Evolutionary conservation across 106 monocot species (phyloP), one percentile per base, ranked within the genome.

Genomic region (Phalaenopsis aphrodite): DNA sequence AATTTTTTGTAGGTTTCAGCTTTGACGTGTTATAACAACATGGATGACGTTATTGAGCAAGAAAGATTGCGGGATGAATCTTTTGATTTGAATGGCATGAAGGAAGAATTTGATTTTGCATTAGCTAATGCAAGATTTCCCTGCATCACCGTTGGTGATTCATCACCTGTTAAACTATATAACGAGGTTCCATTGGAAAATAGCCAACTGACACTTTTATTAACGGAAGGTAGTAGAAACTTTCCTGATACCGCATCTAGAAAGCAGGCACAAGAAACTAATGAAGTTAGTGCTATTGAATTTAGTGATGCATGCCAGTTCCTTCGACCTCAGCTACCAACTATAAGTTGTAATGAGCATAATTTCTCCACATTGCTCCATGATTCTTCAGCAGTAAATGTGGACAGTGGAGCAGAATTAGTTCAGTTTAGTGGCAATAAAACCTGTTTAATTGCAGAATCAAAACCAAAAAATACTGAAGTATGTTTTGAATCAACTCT

Each of bases 81-180:
- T 65, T 30, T 0, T 77, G 18, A 79, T 79, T 52, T 75, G 39
- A 77, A 83, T 68, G 78, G 41, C 73, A 46, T 80, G 43, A 38
- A 80, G 24, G 85, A 91, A 75, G 85, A 92, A 71, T 56, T 87
- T 80, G 88, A 93, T 87, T 81, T 93, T 48, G 55, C 79, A 80
- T 65, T 85, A 61, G 87, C 79, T 19, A 83, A 85, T 83, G 83
- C 75, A 64, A 93, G 79, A 80, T 99, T 95, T 88, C 95, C 95
- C 72, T 88, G 85, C 85, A 99, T 99, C 17, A 82, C 78, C 71
- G 47, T 99, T 48, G 99, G 99, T 55, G 85, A 91, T 79, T 89
- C 94, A 79, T 83, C 93, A 69, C 41, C 75, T 52, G 48, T 95
- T 79, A 87, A 89, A 82, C 81, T 99, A 23, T 99, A 99, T 85